These are phyloP conservation scores for Wickerhamiella cacticola DNA, from an alignment of 805 yeast species.

Conservation along the genomic window DNA sequence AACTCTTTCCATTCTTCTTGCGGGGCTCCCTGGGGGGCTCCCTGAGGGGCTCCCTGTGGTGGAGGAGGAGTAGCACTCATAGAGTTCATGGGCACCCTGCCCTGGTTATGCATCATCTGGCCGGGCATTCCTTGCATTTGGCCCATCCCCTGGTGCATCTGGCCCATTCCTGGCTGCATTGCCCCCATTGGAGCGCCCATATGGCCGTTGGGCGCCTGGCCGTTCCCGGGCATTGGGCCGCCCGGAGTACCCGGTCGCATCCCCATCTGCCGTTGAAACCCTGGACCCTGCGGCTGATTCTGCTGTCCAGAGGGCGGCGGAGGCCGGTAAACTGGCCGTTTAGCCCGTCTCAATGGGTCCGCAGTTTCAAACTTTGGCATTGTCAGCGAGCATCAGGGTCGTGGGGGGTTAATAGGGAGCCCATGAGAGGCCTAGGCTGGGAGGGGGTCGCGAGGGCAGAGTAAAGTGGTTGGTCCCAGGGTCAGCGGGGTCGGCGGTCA, in stretches of 20 bases:
- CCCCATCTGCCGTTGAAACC: not conserved
- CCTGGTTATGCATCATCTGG: no score
- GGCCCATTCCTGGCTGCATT: not conserved
- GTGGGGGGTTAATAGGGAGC: not conserved
- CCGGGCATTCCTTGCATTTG: no score
- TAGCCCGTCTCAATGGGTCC: not conserved
- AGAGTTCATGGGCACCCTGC: no score
- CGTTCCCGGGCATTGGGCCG: conserved; percentile 16
- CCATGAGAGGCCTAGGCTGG: no score
- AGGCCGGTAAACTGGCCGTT: not conserved
- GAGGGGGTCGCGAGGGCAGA: no score
- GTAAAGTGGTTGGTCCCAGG: no score
- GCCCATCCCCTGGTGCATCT: not conserved
- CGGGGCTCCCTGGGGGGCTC: not conserved
- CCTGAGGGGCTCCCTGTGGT: not conserved
- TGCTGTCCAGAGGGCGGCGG: not conserved
- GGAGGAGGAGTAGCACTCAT: no score
- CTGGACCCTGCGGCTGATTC: conserved; percentile 1
- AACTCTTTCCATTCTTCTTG: conserved; percentile 30
- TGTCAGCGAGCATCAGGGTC: conserved; percentile 1
- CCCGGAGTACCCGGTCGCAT: conserved; percentile 3
- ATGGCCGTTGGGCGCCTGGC: not conserved
- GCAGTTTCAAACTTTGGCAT: not conserved
- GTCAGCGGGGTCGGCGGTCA: no score
- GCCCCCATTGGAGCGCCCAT: no score